Base-by-base conservation (phyloP, 768 basidiomycete species). In the Piloderma croceum region DNA sequence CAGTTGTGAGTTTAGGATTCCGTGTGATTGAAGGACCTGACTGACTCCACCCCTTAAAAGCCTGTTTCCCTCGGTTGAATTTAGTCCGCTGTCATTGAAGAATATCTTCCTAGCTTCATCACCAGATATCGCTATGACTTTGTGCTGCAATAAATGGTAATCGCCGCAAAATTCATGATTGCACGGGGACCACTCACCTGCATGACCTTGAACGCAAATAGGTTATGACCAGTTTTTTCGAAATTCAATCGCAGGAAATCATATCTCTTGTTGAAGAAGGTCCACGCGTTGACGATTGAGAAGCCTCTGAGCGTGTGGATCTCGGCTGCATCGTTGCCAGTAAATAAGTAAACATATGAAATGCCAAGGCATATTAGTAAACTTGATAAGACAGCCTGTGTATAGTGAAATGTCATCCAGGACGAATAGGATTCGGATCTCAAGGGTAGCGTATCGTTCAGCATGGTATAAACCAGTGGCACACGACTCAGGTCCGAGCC, bases 31-130 rank as follows among this genome's bases (percentile, higher is more conserved):
- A 31, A 33, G 46, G 22, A 37, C 38, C 18, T 15, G 21, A 75
- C 81, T 48, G 57, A 87, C 85, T 41, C 81, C 83, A 37, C 84
- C 85, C 36, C 82, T 83, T 45, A 89, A 70, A 52, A 84, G 74
- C 52, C 79, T 83, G 69, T 85, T 87, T 5, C 83, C 85, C 65
- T 85, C 83, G 31, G 78, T 80, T 36, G 88, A 72, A 59, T 88
- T 83, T 47, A 89, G 74, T 17, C 74, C 74, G 59, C 76, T 79
- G 42, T 81, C 76, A 3, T 71, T 70, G 52, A 87, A 83, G 61
- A 87, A 87, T 3, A 77, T 69, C 41, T 74, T 72, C 41, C 85
- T 69, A 12, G 77, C 85, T 24, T 67, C 69, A 54, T 85, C 81
- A 38, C 85, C 86, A 29, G 85, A 87, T 29, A 88, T 73, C 24